Evolutionary conservation across 2,329 filamentous ascomycete species (phyloP).

Genomic region (Fusarium dlaminii): DNA sequence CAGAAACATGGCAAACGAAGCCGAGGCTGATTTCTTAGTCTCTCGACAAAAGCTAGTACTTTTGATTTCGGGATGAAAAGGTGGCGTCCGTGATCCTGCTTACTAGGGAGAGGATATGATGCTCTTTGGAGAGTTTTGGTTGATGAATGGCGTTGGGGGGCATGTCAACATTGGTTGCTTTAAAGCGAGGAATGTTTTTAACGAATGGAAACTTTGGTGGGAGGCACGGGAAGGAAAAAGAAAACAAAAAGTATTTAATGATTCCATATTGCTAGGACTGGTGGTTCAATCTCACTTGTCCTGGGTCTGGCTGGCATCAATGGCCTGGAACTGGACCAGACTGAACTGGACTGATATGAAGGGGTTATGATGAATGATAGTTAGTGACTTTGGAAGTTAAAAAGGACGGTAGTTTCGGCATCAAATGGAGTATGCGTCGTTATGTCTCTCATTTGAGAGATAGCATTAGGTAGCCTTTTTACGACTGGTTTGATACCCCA

Average conservation of each 20-base stretch:
- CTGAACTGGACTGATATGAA: background rate
- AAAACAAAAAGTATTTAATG: slow-evolving; percentile 36
- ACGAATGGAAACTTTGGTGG: slow-evolving; percentile 19
- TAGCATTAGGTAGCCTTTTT: slow-evolving; percentile 27
- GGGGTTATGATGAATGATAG: slow-evolving; percentile 30
- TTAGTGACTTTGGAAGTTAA: slow-evolving; percentile 24
- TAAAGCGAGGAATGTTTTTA: slow-evolving; percentile 35
- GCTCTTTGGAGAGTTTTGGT: slow-evolving; percentile 28
- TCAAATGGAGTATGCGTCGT: slow-evolving; percentile 28
- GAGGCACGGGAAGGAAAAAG: slow-evolving; percentile 12
- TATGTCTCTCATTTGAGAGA: slow-evolving; percentile 6
- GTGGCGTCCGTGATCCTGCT: background rate
- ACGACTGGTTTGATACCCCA: slow-evolving; percentile 37
- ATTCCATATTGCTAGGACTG: slow-evolving; percentile 11
- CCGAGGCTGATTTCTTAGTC: background rate
- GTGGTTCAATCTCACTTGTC: slow-evolving; percentile 19
- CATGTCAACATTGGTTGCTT: slow-evolving; percentile 23
- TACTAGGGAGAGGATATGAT: slow-evolving; percentile 13
- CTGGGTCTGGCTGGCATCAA: background rate
- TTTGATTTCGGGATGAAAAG: slow-evolving; percentile 4
- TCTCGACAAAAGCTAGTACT: background rate
- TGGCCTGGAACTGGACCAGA: background rate
- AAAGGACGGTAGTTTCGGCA: slow-evolving; percentile 21
- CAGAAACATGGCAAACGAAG: slow-evolving; percentile 5
- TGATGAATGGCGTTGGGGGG: slow-evolving; percentile 36